phyloP scores from a whole-genome alignment of 768 basidiomycete genomes.

The Psilocybe subaeruginosa region DNA sequence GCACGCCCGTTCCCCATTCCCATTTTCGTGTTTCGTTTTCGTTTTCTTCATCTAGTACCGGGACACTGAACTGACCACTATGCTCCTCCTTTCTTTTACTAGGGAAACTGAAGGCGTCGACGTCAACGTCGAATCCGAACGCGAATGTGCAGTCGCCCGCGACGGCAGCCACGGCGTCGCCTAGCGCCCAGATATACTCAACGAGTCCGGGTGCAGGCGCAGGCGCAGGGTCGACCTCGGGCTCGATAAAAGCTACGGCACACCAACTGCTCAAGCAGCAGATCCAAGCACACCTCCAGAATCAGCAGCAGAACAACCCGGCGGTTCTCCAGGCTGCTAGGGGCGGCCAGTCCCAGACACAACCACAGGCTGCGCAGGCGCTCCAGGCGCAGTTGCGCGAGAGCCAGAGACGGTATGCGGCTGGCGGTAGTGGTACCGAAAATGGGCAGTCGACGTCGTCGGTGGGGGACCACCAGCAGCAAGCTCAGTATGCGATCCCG shows the following conservation, averaged over 20 bases:
- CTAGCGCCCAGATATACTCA: background rate
- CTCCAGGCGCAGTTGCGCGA: constrained; percentile 7
- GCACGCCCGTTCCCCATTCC: background rate
- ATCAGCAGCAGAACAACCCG: constrained; percentile 11
- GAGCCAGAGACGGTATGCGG: background rate
- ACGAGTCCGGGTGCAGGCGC: background rate
- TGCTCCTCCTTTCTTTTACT: background rate
- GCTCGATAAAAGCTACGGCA: constrained; percentile 2
- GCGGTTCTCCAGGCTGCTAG: background rate
- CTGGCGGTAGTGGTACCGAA: background rate
- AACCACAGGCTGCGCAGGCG: background rate
- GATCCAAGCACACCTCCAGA: constrained; percentile 21
- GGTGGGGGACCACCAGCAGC: background rate
- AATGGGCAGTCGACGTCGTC: background rate
- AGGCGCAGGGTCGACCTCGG: background rate
- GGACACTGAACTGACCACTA: background rate
- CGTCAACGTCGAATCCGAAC: background rate
- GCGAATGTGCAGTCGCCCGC: background rate
- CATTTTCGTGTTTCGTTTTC: background rate
- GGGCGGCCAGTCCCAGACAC: constrained; percentile 18
- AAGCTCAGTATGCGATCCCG: background rate
- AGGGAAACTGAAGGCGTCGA: constrained; percentile 13
- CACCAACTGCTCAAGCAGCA: constrained; percentile 20
- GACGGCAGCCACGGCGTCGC: background rate
- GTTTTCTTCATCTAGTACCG: background rate